Base-by-base conservation (phyloP, 352 stramenopile species). In the Phytophthora ohioensis region DNA sequence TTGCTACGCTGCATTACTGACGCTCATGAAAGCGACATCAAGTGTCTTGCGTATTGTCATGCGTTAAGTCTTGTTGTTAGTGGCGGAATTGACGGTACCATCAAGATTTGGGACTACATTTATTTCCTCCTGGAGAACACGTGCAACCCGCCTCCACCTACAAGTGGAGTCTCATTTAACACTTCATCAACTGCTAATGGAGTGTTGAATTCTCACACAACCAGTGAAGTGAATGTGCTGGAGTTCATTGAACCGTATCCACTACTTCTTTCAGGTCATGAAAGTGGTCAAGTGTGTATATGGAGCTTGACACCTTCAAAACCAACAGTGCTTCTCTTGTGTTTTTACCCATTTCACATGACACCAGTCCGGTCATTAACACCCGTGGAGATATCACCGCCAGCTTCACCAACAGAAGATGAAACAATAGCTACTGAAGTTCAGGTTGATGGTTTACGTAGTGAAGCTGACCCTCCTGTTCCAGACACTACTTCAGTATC, bases 81-180 rank as follows among this genome's bases (percentile, higher is more conserved):
- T 12, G 87, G 82, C 13, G 80, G 81, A 11, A 81, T 77, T 0
- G 85, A 93, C 34, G 85, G 84, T 9, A 42, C 52, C 10, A 88
- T 95, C 56, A 92, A 95, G 60, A 84, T 95, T n/a, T 95, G 87
- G 87, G 87, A 95, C 70, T 93, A 93, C 49, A 81, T 94, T 52
- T 94, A 91, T 54, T 94, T 94, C 42, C 64, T 94, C 13, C 79
- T 93, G 0, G 87, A 94, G 48, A 84, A 93, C 34, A 79, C 67
- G 21, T 90, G 84, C 48, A 69, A 51, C 0, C 53, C 70, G 30
- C 59, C 62, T 2, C 2, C 52, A 21, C 57, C 64, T 47, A 38
- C 21, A 32, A 69, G 31, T 63, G 59, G 43, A 1, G 35, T 51
- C 11, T 72, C 63, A 1, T 76, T 72, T 32, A 60, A 64, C 17